Base-by-base conservation (phyloP, 192 early-diverging fungal species). In the Backusella westeae region DNA sequence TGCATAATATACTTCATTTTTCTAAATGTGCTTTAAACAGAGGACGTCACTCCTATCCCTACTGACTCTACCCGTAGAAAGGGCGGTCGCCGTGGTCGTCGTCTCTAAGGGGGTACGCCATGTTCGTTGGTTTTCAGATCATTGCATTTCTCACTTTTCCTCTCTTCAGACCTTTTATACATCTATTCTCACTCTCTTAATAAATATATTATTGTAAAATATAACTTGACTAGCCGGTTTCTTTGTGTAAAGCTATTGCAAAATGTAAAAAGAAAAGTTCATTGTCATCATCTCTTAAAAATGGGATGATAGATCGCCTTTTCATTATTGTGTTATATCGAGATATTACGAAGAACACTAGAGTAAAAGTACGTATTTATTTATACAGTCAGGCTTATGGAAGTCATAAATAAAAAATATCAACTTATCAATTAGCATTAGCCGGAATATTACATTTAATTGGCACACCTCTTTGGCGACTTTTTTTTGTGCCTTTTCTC, bases 51-150 rank as follows among this genome's bases (percentile, higher is more conserved):
- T 80, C 97, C 97, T 83, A 93, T 96, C 81, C 98, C 98, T 78
- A 98, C 97, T 85, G 98, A 99, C 87, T 92, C 90, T 83, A 99
- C 98, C 86, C 93, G 97, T 80, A 91, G 92, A 79, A 99, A 98
- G 94, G 98, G 98, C 87, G 98, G 98, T 94, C 96, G 98, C 83
- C 95, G 97, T 89, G 98, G 98, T 96, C 96, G 98, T 91, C 96
- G 98, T 90, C 86, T 96, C 84, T 96, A 88, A 90, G 82, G 79
- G 21, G 26, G 8, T 59, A 59, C 53, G 53, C 53, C 23, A 59
- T 9, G 23, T 59, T 49, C 53, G 23, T 59, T 59, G 23, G 53
- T 59, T 26, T 23, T 23, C 53, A 53, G n/a, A 59, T 23, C 53
- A 59, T 59, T 59, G 53, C 53, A 21, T 34, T 39, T 34, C n/a